Evolutionary conservation across 179 eudicot species (phyloP), one percentile per base, ranked within the genome.

Genomic region (Heliamphora pulchella): DNA sequence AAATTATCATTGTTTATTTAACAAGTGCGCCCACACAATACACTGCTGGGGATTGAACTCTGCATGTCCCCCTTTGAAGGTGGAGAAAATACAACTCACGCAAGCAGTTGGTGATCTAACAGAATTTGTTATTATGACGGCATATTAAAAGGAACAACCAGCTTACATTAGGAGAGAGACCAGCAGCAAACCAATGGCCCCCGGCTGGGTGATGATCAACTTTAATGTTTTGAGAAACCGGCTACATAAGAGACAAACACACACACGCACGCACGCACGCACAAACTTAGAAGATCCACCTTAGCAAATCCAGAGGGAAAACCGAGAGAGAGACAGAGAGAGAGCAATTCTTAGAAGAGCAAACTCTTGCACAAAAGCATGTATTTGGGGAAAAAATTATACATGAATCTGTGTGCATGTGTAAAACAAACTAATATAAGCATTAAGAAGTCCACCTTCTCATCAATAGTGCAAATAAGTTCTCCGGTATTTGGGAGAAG

Each of bases 171-270:
- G 99, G 99, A 85, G 99, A 96, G 78, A 96, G 97, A 76, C 99
- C 98, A 65, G 99, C 99, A 77, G 95, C 97, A 86, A 96, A 94
- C 99, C 99, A 96, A 85, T 94, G 94, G 79, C 99, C 99, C 82
- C 97, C 98, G 81, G 97, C 97, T 53, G 99, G 99, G 86, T 96
- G 91, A 85, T 96, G 99, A 83, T 96, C 95, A 82, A 96, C 97
- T 88, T 84, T 94, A 78, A 88, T 85, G 71, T 89, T 94, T 67
- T 89, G 98, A 75, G 89, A 81, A 78, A 92, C 97, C 41, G 90
- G 92, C 99, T 93, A 82, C 80, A 77, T 43, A 79, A 79, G 67
- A 78, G 31, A 54, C 44, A 46, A 22, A 10, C 39, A 15, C 44
- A 17, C 1, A 13, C n/a, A 43, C 47, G 75, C 7, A 58, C 18